Evolutionary conservation across 1,284 basidiomycete genomes (phyloP).

Genomic region (Pseudozyma hubeiensis): DNA sequence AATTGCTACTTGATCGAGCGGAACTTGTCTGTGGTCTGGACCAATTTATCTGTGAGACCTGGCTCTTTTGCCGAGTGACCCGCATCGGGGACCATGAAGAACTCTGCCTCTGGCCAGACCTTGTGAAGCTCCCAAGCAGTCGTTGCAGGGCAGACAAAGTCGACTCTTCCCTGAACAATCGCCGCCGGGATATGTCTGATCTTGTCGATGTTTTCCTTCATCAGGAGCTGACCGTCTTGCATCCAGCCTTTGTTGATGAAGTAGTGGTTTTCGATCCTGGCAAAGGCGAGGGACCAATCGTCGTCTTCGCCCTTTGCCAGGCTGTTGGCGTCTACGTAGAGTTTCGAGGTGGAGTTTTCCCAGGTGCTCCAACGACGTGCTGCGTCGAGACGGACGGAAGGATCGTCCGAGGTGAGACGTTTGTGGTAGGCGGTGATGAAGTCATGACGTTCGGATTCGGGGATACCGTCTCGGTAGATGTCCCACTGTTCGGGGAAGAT

Average conservation of each 20-base stretch:
- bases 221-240: slow-evolving; percentile 86
- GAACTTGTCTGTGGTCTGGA: slow-evolving; percentile 73
- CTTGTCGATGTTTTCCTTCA: slow-evolving; percentile 85
- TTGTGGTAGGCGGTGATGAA: slow-evolving; percentile 83
- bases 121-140: slow-evolving; percentile 68
- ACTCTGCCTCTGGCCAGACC: slow-evolving; percentile 50
- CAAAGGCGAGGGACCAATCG: slow-evolving; percentile 74
- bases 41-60: slow-evolving; percentile 79
- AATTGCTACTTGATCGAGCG: slow-evolving; percentile 16
- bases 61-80: slow-evolving; percentile 87
- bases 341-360: slow-evolving; percentile 64
- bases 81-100: slow-evolving; percentile 81
- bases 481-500: slow-evolving; percentile 65
- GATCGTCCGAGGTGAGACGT: slow-evolving; percentile 81
- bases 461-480: slow-evolving; percentile 81
- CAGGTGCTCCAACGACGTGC: slow-evolving; percentile 80
- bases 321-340: slow-evolving; percentile 59
- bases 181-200: slow-evolving; percentile 77
- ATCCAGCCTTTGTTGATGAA: slow-evolving; percentile 84
- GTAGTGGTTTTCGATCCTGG: slow-evolving; percentile 91
- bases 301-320: slow-evolving; percentile 54
- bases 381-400: slow-evolving; percentile 76
- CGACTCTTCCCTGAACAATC: slow-evolving; percentile 80
- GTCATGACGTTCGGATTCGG: slow-evolving; percentile 81
- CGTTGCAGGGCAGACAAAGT: slow-evolving; percentile 71